A percentile compares a stretch with the other conserved stretches of the same genome.
Evolutionary conservation across 495 filamentous ascomycete species (phyloP).

Genomic region (Staphylotrichum tortipilum): DNA sequence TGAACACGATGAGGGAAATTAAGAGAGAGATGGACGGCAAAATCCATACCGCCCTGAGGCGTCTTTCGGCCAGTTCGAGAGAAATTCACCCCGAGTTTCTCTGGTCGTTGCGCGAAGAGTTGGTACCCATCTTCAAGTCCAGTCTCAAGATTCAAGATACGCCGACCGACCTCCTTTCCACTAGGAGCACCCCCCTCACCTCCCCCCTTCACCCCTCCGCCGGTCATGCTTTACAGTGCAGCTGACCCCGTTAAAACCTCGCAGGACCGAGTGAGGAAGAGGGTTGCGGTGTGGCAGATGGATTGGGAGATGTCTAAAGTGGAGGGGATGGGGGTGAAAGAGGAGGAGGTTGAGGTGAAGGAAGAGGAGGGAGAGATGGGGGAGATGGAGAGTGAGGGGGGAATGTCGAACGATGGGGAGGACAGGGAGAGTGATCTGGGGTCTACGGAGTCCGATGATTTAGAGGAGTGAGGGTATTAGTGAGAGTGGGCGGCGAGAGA

Average conservation of each 20-base stretch:
- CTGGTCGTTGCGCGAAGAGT: neutral
- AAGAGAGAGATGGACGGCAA: neutral
- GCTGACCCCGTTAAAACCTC: too few relatives aligned
- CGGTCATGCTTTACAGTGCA: too few relatives aligned
- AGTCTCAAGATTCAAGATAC: neutral
- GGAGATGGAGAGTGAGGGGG: too few relatives aligned
- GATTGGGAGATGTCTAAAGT: neutral
- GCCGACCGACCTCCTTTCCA: too few relatives aligned
- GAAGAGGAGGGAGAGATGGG: too few relatives aligned
- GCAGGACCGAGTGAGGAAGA: neutral
- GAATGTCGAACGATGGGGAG: too few relatives aligned
- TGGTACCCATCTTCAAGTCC: neutral
- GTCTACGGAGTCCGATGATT: too few relatives aligned
- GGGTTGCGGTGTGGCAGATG: neutral
- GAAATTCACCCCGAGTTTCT: slow-evolving; percentile 3
- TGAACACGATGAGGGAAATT: neutral
- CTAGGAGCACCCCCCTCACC: too few relatives aligned
- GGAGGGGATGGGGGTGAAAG: neutral
- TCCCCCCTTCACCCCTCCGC: too few relatives aligned
- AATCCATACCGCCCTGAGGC: neutral
- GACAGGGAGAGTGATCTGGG: too few relatives aligned
- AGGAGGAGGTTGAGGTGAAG: neutral
- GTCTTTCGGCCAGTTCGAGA: neutral
- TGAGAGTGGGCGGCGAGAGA: neutral
- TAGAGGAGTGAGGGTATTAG: neutral